A percentile compares a stretch with the other conserved stretches of the same genome.
phyloP scores from a whole-genome alignment of 768 basidiomycete species.

The Trametes elegans region DNA sequence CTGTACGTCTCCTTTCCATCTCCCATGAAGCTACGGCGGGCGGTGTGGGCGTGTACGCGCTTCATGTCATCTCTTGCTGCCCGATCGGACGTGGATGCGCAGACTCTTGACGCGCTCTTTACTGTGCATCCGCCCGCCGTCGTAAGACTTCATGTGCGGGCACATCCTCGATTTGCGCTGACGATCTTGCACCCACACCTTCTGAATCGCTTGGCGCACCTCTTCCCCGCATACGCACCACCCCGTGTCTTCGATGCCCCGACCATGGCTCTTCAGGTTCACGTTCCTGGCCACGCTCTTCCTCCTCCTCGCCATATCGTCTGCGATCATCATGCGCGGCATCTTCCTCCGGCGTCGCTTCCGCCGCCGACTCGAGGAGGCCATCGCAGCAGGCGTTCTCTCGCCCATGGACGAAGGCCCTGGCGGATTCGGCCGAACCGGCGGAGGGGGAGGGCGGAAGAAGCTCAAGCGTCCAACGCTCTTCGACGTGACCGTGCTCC shows the following conservation, averaged over 20 bases:
- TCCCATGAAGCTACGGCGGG: neutral
- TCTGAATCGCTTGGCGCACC: neutral
- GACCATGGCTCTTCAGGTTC: constrained; percentile 40
- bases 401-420: constrained; percentile 29
- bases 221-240: neutral
- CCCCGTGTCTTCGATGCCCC: neutral
- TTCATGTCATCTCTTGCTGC: neutral
- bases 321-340: constrained; percentile 61
- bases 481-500: constrained; percentile 43
- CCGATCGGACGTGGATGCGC: neutral
- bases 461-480: constrained; percentile 48
- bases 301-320: constrained; percentile 63
- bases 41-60: neutral
- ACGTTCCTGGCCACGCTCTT: constrained; percentile 74
- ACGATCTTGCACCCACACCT: no score
- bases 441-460: constrained; percentile 38
- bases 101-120: neutral
- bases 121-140: neutral
- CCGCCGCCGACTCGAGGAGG: constrained; percentile 51
- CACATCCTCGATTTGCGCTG: neutral
- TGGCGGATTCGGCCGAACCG: constrained; percentile 18
- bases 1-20: constrained; percentile 13
- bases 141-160: neutral
- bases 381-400: constrained; percentile 49
- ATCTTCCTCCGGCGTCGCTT: constrained; percentile 58